Evolutionary conservation across 73 alveolate genomes (phyloP), one percentile per base, ranked within the genome.

Genomic region (Tetrahymena elliotti): DNA sequence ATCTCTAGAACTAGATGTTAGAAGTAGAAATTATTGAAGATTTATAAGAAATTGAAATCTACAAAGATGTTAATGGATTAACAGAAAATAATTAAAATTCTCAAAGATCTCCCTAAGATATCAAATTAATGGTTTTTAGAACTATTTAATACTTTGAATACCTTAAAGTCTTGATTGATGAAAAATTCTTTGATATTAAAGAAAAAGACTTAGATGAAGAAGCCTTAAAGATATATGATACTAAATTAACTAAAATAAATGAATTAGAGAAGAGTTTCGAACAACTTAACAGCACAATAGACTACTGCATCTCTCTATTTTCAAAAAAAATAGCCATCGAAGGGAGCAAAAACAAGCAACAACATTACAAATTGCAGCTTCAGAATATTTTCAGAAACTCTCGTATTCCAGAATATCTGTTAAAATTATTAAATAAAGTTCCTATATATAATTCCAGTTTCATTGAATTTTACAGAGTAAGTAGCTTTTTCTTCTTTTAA

Each of bases 11-110:
- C 18, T 68, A 68, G n/a, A 68, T 31, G 36, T 6, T 68, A 9
- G 95, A 94, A 88, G 96, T 94, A 1, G 96, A 94, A 92, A 39
- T 94, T 10, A 94, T 94, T 4, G 96, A 94, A 52, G 84, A 94
- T 88, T 35, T 31, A 33, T 27, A 39, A 54, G 96, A 94, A 52
- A 53, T 94, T 52, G 83, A 94, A 40, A 84, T 47, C 37, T 94
- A 47, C 92, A 52, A 94, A 47, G 93, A 53, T 35, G 93, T 88
- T 1, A 94, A 94, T 88, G 96, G 96, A 18, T 84, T 84, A 31
- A 84, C 96, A 33, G 88, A 68, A 68, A 52, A 27, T 41, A 8
- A 53, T 13, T 68, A 83, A 52, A 82, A 94, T 16, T 47, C 82
- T 47, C n/a, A 33, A 20, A 41, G 93, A 20, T 84, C 95, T 47